Conservation (phyloP, 805 yeast genomes). For the Jamesozyma spencerorum region DNA sequence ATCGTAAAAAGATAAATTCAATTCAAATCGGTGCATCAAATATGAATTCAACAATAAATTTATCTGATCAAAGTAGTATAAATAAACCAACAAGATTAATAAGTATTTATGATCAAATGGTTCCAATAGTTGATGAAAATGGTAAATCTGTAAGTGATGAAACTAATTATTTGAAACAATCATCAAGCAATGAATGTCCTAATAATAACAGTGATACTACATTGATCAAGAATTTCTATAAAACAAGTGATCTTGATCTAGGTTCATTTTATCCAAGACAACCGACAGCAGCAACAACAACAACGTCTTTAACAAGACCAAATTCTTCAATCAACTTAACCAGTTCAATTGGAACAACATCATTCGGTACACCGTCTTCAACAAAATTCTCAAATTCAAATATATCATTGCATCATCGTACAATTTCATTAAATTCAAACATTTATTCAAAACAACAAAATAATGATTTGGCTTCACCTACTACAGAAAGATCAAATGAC, state of each 20-base stretch:
- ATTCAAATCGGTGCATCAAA: constrained; percentile 1
- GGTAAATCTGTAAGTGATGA: neutral
- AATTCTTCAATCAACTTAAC: neutral
- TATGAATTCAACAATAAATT: neutral
- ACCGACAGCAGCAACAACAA: neutral
- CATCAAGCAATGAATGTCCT: no score
- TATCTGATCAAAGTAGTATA: neutral
- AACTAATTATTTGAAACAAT: no score
- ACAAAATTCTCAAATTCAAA: neutral
- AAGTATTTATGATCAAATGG: constrained; percentile 8
- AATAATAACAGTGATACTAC: constrained; percentile 11
- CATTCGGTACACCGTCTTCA: neutral
- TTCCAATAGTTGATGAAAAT: constrained; percentile 4
- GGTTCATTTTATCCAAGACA: constrained; percentile 25
- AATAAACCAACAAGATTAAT: neutral
- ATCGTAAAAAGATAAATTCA: constrained; percentile 29
- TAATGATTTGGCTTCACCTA: constrained; percentile 7
- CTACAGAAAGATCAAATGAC: constrained; percentile 3
- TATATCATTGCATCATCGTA: neutral
- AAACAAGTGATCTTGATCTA: constrained; percentile 15
- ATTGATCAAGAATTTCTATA: constrained; percentile 17
- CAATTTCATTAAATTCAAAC: neutral
- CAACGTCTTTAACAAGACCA: neutral
- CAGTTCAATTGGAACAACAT: neutral
- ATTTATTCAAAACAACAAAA: neutral